Conservation (phyloP, 148 eudicot genomes). For the Euryodendron excelsum region DNA sequence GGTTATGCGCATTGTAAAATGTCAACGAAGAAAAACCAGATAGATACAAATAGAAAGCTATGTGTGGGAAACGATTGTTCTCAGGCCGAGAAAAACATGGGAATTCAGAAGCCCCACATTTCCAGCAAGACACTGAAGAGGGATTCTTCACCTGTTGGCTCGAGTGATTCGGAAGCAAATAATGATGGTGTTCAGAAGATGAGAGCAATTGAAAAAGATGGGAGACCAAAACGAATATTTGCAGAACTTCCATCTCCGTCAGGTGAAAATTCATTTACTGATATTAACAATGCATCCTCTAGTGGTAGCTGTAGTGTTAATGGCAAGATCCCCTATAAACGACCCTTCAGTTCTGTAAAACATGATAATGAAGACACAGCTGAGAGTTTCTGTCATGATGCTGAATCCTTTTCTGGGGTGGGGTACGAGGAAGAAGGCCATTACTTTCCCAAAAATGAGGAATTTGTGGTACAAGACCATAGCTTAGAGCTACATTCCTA, state of each 20-base stretch:
- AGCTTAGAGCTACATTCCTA: constrained; percentile 63
- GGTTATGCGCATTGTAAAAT: background rate
- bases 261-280: too few relatives aligned
- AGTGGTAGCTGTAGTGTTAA: constrained; percentile 67
- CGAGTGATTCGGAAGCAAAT: too few relatives aligned
- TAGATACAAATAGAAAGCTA: constrained; percentile 15
- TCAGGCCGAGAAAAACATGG: constrained; percentile 17
- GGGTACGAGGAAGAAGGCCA: constrained; percentile 28
- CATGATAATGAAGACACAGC: background rate
- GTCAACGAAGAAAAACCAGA: constrained; percentile 1
- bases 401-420: constrained; percentile 48
- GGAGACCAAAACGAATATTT: constrained; percentile 19
- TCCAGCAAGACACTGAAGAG: constrained; percentile 38
- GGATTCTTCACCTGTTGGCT: constrained; percentile 21
- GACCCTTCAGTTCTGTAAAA: constrained; percentile 20
- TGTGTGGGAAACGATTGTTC: constrained; percentile 23
- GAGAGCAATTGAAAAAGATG: too few relatives aligned
- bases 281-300: constrained; percentile 46
- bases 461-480: constrained; percentile 45
- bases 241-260: too few relatives aligned
- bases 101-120: constrained; percentile 27
- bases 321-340: constrained; percentile 25
- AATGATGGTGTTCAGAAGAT: too few relatives aligned
- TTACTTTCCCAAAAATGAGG: constrained; percentile 27
- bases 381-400: constrained; percentile 56